Base-by-base conservation (phyloP, 2,329 filamentous ascomycete species). In the Fusarium drepaniforme region DNA sequence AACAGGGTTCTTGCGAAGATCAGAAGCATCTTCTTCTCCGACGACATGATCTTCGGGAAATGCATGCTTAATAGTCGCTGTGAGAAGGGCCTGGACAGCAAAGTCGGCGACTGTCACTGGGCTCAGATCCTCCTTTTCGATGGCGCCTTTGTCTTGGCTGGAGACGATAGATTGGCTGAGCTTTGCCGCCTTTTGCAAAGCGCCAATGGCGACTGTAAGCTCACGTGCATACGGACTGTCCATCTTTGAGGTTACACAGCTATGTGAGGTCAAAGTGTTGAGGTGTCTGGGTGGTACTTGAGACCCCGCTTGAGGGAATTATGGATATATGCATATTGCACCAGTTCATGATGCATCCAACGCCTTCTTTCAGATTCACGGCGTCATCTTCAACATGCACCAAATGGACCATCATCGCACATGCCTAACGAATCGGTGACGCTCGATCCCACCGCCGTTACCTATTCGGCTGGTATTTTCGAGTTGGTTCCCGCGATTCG, bases 51-150 rank as follows among this genome's bases (percentile, higher is more conserved):
- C 88, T 8, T 74, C 62, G 0, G 89, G 89, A 62, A 90, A 91
- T 6, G 85, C 85, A 64, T 80, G 70, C 64, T 87, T 86, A 67
- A 90, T 81, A 3, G 87, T 87, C 42, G 85, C 81, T 8, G 87
- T 87, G 46, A 91, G 83, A 7, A 91, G 83, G 0, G 88, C 88
- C 76, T 91, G 89, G 67, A 90, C 86, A 64, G 89, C 89, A 73
- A 91, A 90, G 79, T 91, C 89, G 78, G 87, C 90, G 23, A 90
- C 83, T 0, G 90, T 91, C 57, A 91, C 90, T 3, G 88, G 89
- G 66, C 86, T 89, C 40, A 89, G 81, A 77, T 90, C 89, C 51
- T 86, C 85, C 72, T 91, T 91, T 68, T 86, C 83, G 28, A 90
- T 80, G 28, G 84, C 83, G 65, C 86, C 87, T 76, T 89, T 89